Evolutionary conservation across 768 basidiomycete genomes (phyloP).

Genomic region (Termitomyces heimii): DNA sequence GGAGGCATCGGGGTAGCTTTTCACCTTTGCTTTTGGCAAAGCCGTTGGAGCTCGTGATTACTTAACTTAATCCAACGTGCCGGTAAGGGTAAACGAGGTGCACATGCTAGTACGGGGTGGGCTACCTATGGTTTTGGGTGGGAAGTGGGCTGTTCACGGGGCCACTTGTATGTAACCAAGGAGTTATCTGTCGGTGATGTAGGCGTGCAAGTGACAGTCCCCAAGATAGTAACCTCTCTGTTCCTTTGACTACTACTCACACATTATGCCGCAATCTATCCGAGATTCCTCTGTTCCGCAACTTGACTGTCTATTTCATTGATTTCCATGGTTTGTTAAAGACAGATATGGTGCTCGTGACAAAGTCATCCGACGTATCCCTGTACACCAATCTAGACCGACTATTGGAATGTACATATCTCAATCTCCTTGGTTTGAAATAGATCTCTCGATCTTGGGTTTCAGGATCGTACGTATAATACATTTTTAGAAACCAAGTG

Average conservation of each 20-base stretch:
- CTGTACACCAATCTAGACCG: not conserved
- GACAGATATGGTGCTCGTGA: not conserved
- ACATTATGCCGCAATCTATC: conserved; percentile 8
- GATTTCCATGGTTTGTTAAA: not conserved
- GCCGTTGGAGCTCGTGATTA: not conserved
- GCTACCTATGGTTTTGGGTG: not conserved
- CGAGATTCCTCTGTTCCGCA: conserved; percentile 3
- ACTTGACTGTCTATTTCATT: not conserved
- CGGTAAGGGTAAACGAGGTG: not conserved
- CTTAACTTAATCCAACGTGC: not conserved
- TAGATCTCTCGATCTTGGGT: not conserved
- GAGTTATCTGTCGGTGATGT: not conserved
- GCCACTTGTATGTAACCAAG: not conserved
- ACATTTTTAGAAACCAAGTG: not conserved
- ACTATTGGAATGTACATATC: not conserved
- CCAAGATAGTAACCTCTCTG: not conserved
- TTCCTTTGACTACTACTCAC: not conserved
- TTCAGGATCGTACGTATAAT: not conserved
- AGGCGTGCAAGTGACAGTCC: not conserved
- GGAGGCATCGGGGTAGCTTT: not conserved
- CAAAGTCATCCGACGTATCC: not conserved
- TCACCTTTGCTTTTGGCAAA: not conserved
- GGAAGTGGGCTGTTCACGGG: not conserved
- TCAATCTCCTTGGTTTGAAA: not conserved
- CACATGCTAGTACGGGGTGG: not conserved